phyloP scores from a whole-genome alignment of 306 rosid genomes.

The Glycyrrhiza uralensis region DNA sequence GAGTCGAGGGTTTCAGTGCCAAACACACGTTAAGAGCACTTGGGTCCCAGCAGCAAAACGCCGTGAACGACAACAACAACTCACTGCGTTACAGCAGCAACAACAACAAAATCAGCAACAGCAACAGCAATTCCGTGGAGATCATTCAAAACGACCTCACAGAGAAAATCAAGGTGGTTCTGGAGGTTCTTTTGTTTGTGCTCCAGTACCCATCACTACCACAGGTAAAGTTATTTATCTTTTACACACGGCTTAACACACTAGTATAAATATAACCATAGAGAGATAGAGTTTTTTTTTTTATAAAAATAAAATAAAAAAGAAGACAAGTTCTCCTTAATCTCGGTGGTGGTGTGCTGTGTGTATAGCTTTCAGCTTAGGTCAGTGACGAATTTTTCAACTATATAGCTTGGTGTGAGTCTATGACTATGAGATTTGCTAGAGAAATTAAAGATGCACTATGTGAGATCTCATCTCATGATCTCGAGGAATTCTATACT shows the following conservation, averaged over 20 bases:
- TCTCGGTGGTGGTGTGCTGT: no score
- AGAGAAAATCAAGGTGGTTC: constrained; percentile 43
- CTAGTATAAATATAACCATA: no score
- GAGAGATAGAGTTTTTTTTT: no score
- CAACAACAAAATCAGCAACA: constrained; percentile 46
- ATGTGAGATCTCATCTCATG: constrained; percentile 25
- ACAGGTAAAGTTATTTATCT: constrained; percentile 70
- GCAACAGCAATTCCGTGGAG: constrained; percentile 32
- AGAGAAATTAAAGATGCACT: background rate
- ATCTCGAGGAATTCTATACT: constrained; percentile 10
- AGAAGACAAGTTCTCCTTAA: no score
- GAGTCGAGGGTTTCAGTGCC: constrained; percentile 94
- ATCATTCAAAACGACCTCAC: constrained; percentile 44
- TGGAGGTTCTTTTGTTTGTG: constrained; percentile 49
- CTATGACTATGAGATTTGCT: constrained; percentile 16
- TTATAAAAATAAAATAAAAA: no score
- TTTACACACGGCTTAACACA: no score
- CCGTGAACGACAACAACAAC: constrained; percentile 85
- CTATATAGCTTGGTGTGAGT: background rate
- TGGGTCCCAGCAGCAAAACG: constrained; percentile 96
- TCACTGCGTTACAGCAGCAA: constrained; percentile 44
- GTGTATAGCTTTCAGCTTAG: no score
- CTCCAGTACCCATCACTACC: constrained; percentile 61
- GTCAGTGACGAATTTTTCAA: constrained; percentile 19
- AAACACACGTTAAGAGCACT: constrained; percentile 92